Evolutionary conservation across 192 early-diverging fungal genomes (phyloP), one percentile per base, ranked within the genome.

Genomic region (Rhizoclosmatium globosum): DNA sequence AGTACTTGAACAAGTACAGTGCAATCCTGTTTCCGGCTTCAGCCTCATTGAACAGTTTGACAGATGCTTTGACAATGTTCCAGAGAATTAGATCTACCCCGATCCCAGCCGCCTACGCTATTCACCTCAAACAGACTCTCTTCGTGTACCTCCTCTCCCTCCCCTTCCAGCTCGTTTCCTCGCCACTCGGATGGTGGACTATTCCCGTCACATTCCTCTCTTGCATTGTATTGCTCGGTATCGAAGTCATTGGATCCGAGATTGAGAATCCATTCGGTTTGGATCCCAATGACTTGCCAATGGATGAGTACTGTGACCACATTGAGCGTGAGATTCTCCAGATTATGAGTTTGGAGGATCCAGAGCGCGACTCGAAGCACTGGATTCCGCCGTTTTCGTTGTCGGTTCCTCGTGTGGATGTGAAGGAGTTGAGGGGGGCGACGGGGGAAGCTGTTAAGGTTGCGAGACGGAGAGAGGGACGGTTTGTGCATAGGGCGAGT

Each of bases 181-280:
- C 69, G 3, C 46, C 50, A 31, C 47, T 85, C 2, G 67, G 46
- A 42, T 92, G 89, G 79, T 77, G 84, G 44, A 92, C 94, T 62
- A 91, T 96, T 57, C 85, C 92, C 3, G 76, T 95, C 13, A 86
- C 91, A 65, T 84, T 91, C 61, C 82, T 97, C 7, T 85, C 91
- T 1, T 80, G 92, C 1, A 94, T 95, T 71, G 80, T 80, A 17
- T 82, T 96, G 75, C 81, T 96, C 19, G 97, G 97, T 76, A 94
- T 98, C 69, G 91, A 95, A 64, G 84, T 85, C 9, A 96, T 98
- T 70, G 95, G 93, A 42, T 87, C 87, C n/a, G 93, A 96, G 83
- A 97, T 98, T 64, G 96, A 98, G 85, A 96, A 97, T 81, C 96
- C 96, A 7, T 97, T 97, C 79, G 94, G 94, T 47, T 87, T 89